These are phyloP conservation scores for Trichoderma simmonsii DNA, from an alignment of 2,329 filamentous ascomycete species.

Conservation along the genomic window DNA sequence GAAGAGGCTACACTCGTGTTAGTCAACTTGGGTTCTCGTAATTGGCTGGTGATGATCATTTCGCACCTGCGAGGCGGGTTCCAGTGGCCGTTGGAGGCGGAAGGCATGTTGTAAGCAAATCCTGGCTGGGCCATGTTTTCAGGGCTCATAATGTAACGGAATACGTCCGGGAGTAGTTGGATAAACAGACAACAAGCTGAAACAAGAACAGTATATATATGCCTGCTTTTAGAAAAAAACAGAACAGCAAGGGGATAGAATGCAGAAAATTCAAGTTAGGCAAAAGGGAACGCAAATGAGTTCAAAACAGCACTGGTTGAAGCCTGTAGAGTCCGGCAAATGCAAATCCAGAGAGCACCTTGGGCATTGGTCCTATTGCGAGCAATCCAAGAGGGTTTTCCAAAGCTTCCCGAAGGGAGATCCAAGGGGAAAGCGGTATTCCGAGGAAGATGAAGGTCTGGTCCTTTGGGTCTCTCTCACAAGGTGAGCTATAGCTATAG, in stretches of 20 bases:
- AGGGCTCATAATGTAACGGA: constrained; percentile 33
- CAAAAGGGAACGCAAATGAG: not conserved
- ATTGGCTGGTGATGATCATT: constrained; percentile 20
- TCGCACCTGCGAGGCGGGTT: constrained; percentile 52
- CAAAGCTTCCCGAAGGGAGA: not conserved
- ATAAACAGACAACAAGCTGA: not conserved
- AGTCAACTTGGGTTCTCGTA: constrained; percentile 15
- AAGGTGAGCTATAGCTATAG: constrained; percentile 17
- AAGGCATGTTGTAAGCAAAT: constrained; percentile 46
- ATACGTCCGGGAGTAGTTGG: not conserved
- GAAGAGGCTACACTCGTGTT: constrained; percentile 28
- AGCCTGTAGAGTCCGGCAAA: constrained; percentile 16
- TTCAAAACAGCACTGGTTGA: constrained; percentile 3
- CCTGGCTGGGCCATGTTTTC: constrained; percentile 47
- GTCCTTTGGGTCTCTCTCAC: constrained; percentile 13
- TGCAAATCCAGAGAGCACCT: constrained; percentile 16
- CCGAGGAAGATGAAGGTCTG: constrained; percentile 15
- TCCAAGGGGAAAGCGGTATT: constrained; percentile 16
- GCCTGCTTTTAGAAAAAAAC: not conserved
- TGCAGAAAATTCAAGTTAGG: not conserved
- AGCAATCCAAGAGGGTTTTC: constrained; percentile 13
- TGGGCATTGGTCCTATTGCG: constrained; percentile 19
- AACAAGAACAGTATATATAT: not conserved
- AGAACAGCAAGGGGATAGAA: not conserved
- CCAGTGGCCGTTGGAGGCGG: constrained; percentile 49